Conservation (phyloP, 2,329 filamentous ascomycete genomes). For the Colletotrichum liaoningense region DNA sequence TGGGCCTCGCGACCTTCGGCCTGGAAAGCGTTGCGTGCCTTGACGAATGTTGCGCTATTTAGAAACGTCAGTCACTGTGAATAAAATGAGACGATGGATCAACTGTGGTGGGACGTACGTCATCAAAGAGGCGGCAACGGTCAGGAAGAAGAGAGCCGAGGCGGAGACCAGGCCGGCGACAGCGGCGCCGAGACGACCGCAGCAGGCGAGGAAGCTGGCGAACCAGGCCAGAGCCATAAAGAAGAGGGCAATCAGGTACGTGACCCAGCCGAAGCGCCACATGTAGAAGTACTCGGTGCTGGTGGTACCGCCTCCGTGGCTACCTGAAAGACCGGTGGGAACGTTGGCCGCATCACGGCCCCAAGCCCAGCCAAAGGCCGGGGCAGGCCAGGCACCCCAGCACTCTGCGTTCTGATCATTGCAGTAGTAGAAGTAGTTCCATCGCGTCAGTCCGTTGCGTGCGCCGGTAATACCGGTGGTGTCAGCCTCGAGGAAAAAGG, state of each 20-base stretch:
- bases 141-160: slow-evolving; percentile 76
- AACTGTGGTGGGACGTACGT: slow-evolving; percentile 66
- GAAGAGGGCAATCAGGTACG: slow-evolving; percentile 86
- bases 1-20: slow-evolving; percentile 64
- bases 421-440: slow-evolving; percentile 93
- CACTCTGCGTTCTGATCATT: slow-evolving; percentile 74
- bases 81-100: background rate
- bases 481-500: slow-evolving; percentile 87
- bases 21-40: slow-evolving; percentile 75
- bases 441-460: slow-evolving; percentile 73
- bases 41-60: slow-evolving; percentile 69
- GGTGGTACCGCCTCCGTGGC: slow-evolving; percentile 65
- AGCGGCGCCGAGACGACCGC: slow-evolving; percentile 76
- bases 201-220: slow-evolving; percentile 75
- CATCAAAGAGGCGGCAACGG: slow-evolving; percentile 76
- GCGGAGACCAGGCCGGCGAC: slow-evolving; percentile 69
- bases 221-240: slow-evolving; percentile 78
- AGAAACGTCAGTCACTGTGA: background rate
- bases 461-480: slow-evolving; percentile 79
- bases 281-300: slow-evolving; percentile 79
- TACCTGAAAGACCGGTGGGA: slow-evolving; percentile 60
- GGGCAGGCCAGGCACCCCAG: slow-evolving; percentile 68
- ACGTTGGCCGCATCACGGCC: slow-evolving; percentile 56
- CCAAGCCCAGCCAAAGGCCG: slow-evolving; percentile 81
- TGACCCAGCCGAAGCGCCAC: slow-evolving; percentile 93